Base-by-base conservation (phyloP, 495 filamentous ascomycete species). In the Neurospora sp. region DNA sequence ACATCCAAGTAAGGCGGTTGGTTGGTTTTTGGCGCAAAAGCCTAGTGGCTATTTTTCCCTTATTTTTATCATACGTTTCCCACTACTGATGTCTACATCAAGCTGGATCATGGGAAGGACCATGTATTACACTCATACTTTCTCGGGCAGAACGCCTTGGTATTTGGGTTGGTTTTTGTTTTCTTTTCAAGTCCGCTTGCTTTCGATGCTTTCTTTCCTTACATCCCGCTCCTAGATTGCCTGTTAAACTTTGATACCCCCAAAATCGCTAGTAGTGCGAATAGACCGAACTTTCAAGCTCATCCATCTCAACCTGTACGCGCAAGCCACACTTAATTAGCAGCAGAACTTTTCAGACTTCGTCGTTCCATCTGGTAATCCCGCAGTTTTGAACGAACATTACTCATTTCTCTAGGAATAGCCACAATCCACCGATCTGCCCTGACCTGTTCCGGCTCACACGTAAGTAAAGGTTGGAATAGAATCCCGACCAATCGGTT, bases 341-440 rank as follows among this genome's bases (percentile, higher is more conserved):
- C 3, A 11, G 44, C 44, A 48, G 44, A 48, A 48, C 44, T 10
- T n/a, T 7, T 11, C 10, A n/a, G 8, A 48, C 44, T 48, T 48
- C 8, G 9, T 11, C 8, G 8, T 48, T 20, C n/a, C 9, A 23
- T 48, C n/a, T 8, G n/a, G n/a, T 20, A 10, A 42, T 3, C n/a
- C 23, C 44, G 1, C 8, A 20, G 44, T 48, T 48, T 48, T 48
- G n/a, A 48, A 48, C 44, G 44, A 11, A 48, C 44, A 48, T 48
- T 48, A 14, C 37, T n/a, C 59, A 59, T 38, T 10, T 37, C 23
- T n/a, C 39, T 69, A 37, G 46, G 23, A 44, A 73, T 59, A 20
- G 59, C 31, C 14, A 73, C 18, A 27, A 73, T 73, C 72, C 72
- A 73, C 59, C 72, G 35, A 40, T 73, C 39, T 23, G 31, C 39